Percentiles rank a stretch among this genome's conserved stretches.
phyloP scores from a whole-genome alignment of 108 stramenopile genomes.

The Seminavis robusta region DNA sequence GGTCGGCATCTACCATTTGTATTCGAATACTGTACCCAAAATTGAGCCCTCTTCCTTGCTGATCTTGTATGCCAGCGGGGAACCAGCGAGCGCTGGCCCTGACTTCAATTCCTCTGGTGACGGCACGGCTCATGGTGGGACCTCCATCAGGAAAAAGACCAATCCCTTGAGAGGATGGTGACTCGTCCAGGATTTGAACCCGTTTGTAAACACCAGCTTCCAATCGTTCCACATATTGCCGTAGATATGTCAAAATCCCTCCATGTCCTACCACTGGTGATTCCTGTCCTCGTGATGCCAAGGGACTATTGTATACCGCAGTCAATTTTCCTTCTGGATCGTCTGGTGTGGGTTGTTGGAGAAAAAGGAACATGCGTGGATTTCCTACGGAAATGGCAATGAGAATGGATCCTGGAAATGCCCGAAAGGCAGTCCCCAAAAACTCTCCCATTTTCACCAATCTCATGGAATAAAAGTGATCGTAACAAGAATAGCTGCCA shows the following conservation, averaged over 20 bases:
- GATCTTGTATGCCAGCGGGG: slow-evolving; percentile 7
- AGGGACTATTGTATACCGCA: neutral
- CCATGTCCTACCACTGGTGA: neutral
- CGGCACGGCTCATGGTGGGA: neutral
- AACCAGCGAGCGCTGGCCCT: slow-evolving; percentile 18
- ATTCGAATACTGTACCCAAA: slow-evolving; percentile 21
- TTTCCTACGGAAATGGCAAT: neutral
- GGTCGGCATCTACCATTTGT: neutral
- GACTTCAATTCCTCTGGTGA: slow-evolving; percentile 10
- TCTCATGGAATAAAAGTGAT: slow-evolving; percentile 12
- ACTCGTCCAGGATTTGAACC: neutral
- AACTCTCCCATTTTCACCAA: too few species aligned
- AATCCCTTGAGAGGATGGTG: neutral
- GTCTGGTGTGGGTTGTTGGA: too few species aligned
- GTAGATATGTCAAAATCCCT: slow-evolving; percentile 11
- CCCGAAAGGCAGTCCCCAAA: too few species aligned
- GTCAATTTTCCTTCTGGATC: neutral
- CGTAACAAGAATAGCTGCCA: slow-evolving; percentile 18
- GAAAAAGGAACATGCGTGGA: too few species aligned
- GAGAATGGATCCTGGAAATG: neutral
- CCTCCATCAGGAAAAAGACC: slow-evolving; percentile 7
- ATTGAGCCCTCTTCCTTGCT: too few species aligned
- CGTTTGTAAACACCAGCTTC: slow-evolving; percentile 1
- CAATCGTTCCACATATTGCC: slow-evolving; percentile 8
- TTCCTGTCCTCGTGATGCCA: too few species aligned